phyloP scores from a whole-genome alignment of 2,329 filamentous ascomycete species.

The Colletotrichum eremochloae region DNA sequence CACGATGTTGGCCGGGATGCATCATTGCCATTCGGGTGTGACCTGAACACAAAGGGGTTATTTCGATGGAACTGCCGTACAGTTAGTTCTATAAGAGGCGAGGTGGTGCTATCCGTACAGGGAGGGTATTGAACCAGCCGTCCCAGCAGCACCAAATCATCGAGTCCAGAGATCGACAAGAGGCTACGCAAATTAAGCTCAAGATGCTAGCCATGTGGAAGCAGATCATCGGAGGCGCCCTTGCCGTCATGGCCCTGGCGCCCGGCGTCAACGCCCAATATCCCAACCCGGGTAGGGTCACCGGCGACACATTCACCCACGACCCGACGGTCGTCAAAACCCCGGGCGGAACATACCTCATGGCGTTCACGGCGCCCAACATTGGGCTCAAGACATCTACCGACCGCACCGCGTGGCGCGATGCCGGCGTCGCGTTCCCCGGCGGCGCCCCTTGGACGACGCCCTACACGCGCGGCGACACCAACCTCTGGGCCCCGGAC shows the following conservation, averaged over 20 bases:
- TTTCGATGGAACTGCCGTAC: neutral
- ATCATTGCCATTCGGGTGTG: neutral
- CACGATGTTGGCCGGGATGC: neutral
- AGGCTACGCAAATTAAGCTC: neutral
- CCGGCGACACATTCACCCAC: constrained; percentile 47
- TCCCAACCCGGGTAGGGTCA: constrained; percentile 46
- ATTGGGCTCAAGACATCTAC: constrained; percentile 50
- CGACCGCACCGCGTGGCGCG: constrained; percentile 49
- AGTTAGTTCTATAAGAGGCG: neutral
- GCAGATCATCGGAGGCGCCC: constrained; percentile 43
- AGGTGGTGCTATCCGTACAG: neutral
- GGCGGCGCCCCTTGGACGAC: constrained; percentile 50
- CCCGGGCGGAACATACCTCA: constrained; percentile 47
- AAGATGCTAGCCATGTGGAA: constrained; percentile 43
- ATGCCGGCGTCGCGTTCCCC: constrained; percentile 50
- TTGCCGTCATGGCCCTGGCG: constrained; percentile 43
- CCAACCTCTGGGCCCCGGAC: constrained; percentile 66
- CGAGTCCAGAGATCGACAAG: neutral
- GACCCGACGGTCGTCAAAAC: constrained; percentile 50
- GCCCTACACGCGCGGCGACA: constrained; percentile 47
- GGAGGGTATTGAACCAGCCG: neutral
- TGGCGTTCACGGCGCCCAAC: constrained; percentile 48
- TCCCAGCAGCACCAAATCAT: neutral
- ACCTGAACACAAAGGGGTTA: constrained; percentile 3
- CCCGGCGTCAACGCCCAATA: constrained; percentile 33